These are phyloP conservation scores for Phytophthora hybrid DNA, from an alignment of 352 stramenopile species.

Conservation along the genomic window DNA sequence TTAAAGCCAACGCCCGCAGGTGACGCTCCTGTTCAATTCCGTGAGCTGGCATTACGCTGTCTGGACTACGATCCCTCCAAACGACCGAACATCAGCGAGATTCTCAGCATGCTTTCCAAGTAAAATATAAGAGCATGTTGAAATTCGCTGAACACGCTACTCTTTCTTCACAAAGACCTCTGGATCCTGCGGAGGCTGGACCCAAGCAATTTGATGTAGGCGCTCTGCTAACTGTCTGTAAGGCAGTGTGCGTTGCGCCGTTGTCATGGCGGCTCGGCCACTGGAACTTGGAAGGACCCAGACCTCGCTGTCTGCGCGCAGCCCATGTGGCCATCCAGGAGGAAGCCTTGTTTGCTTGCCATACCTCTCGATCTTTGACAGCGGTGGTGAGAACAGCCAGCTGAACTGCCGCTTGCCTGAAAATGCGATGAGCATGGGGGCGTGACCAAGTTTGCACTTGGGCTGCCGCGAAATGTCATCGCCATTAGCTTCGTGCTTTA, in stretches of 20 bases:
- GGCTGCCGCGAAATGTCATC: background rate
- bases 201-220: slow-evolving; percentile 70
- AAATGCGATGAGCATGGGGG: slow-evolving; percentile 84
- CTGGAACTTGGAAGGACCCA: slow-evolving; percentile 89
- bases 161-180: slow-evolving; percentile 33
- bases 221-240: slow-evolving; percentile 77
- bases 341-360: slow-evolving; percentile 68
- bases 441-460: slow-evolving; percentile 53
- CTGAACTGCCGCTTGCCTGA: slow-evolving; percentile 90
- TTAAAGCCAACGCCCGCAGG: slow-evolving; percentile 51
- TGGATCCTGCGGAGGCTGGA: slow-evolving; percentile 37
- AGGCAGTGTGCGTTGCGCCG: slow-evolving; percentile 65
- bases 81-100: slow-evolving; percentile 52
- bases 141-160: slow-evolving; percentile 17
- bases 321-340: slow-evolving; percentile 73
- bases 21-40: slow-evolving; percentile 57
- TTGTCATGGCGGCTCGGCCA: slow-evolving; percentile 85
- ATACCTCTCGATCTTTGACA: slow-evolving; percentile 72
- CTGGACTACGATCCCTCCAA: slow-evolving; percentile 56
- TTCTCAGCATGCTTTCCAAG: slow-evolving; percentile 47
- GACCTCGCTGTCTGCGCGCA: slow-evolving; percentile 66
- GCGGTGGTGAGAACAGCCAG: slow-evolving; percentile 77
- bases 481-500: slow-evolving; percentile 13
- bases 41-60: slow-evolving; percentile 51
- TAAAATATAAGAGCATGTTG: slow-evolving; percentile 30